Base-by-base conservation (phyloP, 1,284 basidiomycete genomes). In the Puccinia sorghi region DNA sequence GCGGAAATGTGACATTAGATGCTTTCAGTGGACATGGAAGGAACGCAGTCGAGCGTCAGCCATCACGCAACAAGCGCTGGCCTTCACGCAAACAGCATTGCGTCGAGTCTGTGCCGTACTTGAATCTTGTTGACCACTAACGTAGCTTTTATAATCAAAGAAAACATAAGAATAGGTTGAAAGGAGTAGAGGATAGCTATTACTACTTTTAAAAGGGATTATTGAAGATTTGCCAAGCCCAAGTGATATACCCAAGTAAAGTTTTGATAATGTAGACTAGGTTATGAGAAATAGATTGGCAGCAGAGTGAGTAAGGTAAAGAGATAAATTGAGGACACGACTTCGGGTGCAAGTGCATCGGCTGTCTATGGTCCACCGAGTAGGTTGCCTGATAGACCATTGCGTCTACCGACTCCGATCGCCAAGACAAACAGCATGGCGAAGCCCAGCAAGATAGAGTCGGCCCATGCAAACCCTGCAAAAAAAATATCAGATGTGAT, bases 381-480 rank as follows among this genome's bases (percentile, higher is more conserved):
- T n/a, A 76, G 39, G 56, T 54, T 69, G 13, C 74, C 64, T 12
- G 63, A n/a, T 8, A 76, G 56, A 27, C 74, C 74, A 48, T 67
- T 69, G 27, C 74, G 54, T 67, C 74, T 46, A 17, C 64, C 64
- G n/a, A 69, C 11, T 25, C 74, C 74, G 17, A 76, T 64, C 0
- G 20, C 63, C n/a, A 69, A 54, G 50, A 76, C 41, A 9, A 69
- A 7, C 2, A 76, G 37, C 27, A 69, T 22, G 1, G 74, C 74
- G 6, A 76, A 27, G 8, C 41, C 59, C n/a, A 76, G 22, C 15
- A 76, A 37, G 46, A 76, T 67, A 8, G 74, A 76, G 69, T 76
- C 74, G 13, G 74, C 52, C 74, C 74, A 76, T 11, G 74, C 63
- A 57, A 76, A 76, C 9, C 74, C 74, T 76, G 12, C 6, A 50